Evolutionary conservation across 2,329 filamentous ascomycete species (phyloP).

Genomic region (Arthrobotrys sinensis): DNA sequence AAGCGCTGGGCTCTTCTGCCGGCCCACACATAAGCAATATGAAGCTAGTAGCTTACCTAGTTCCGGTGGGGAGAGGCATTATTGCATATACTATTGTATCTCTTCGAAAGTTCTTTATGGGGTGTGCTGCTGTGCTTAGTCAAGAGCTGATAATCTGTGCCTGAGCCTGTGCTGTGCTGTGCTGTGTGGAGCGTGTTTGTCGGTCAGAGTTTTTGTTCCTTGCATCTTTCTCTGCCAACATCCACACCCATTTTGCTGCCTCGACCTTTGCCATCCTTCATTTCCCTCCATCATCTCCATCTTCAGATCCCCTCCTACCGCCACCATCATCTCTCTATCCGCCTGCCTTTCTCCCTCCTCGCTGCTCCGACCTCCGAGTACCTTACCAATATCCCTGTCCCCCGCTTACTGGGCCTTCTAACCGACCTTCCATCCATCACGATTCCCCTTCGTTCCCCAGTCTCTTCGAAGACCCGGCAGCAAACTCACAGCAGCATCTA

Average conservation of each 20-base stretch:
- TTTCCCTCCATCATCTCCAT: constrained; percentile 10
- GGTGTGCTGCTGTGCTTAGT: constrained; percentile 29
- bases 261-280: constrained; percentile 20
- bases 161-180: constrained; percentile 19
- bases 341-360: neutral
- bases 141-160: constrained; percentile 14
- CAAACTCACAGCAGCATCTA: neutral
- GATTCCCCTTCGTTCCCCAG: neutral
- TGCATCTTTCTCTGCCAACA: constrained; percentile 54
- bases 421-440: neutral
- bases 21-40: neutral
- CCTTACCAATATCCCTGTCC: constrained; percentile 9
- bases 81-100: too few species aligned
- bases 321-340: neutral
- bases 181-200: constrained; percentile 51
- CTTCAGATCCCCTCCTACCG: neutral
- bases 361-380: constrained; percentile 3
- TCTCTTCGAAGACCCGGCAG: constrained; percentile 2
- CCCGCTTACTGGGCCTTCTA: constrained; percentile 5
- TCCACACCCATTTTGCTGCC: constrained; percentile 38
- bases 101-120: too few species aligned
- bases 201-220: constrained; percentile 60
- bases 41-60: neutral
- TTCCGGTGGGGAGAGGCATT: neutral
- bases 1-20: neutral